These are phyloP conservation scores for Cladorrhinum sp. DNA, from an alignment of 2,329 filamentous ascomycete species.

Conservation along the genomic window DNA sequence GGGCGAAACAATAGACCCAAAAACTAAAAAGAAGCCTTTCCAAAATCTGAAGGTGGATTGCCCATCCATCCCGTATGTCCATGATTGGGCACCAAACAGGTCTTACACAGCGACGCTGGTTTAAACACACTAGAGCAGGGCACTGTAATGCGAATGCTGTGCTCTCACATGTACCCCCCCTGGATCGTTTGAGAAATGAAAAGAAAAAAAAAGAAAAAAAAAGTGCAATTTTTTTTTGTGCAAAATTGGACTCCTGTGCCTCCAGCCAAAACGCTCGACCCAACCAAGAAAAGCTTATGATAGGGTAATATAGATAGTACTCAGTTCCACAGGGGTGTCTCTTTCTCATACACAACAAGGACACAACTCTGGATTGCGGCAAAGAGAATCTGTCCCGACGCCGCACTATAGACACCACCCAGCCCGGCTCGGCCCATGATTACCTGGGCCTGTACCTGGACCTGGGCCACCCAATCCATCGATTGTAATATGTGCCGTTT, in stretches of 20 bases:
- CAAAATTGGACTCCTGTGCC: too few relatives aligned
- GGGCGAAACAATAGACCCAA: background rate
- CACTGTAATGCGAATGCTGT: background rate
- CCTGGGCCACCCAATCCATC: background rate
- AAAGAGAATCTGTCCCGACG: background rate
- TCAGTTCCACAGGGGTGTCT: too few relatives aligned
- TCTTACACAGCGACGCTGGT: background rate
- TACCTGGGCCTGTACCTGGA: background rate
- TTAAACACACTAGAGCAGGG: background rate
- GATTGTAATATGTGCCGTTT: background rate
- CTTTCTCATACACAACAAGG: too few relatives aligned
- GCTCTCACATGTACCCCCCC: background rate
- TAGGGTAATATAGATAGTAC: conserved; percentile 7
- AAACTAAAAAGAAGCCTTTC: background rate
- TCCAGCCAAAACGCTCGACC: too few relatives aligned
- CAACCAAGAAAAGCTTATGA: background rate
- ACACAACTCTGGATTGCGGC: background rate
- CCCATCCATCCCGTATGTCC: too few relatives aligned
- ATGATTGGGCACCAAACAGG: conserved; percentile 11
- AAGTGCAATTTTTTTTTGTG: background rate
- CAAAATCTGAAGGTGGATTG: background rate
- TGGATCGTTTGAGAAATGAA: background rate
- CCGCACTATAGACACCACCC: background rate
- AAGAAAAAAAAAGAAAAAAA: background rate
- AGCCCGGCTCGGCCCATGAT: background rate